Conservation (phyloP, 1,139 yeast genomes). For the Protomyces lactucae-debilis region DNA sequence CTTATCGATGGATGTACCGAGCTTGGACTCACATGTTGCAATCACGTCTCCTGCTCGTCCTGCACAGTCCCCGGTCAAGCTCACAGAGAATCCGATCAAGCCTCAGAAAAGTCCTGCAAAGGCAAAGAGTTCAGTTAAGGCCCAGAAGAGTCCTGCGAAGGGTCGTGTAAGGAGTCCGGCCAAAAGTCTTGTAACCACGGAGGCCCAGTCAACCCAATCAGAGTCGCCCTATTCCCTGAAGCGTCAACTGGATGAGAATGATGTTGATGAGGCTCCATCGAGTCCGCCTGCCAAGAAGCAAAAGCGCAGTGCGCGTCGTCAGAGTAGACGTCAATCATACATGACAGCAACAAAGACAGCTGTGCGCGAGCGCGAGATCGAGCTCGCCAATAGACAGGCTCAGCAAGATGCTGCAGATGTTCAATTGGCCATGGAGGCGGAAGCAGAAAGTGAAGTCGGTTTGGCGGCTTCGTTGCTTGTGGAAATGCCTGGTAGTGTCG, state of each 20-base stretch:
- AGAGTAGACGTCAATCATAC: slow-evolving; percentile 27
- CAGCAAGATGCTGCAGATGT: slow-evolving; percentile 18
- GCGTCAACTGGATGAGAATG: background rate
- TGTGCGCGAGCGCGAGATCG: slow-evolving; percentile 21
- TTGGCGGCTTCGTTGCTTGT: slow-evolving; percentile 8
- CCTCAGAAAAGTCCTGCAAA: background rate
- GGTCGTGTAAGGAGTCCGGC: background rate
- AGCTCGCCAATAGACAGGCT: slow-evolving; percentile 1
- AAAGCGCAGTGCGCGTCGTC: slow-evolving; percentile 6
- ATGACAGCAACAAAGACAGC: slow-evolving; percentile 27
- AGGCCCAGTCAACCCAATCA: too few species aligned
- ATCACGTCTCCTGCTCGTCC: background rate
- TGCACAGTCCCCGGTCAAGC: background rate
- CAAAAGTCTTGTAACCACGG: too few species aligned
- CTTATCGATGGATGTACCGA: background rate
- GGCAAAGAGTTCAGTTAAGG: background rate
- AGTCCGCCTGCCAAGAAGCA: slow-evolving; percentile 5
- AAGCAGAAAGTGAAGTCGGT: background rate
- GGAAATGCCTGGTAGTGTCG: slow-evolving; percentile 30
- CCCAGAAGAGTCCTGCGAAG: background rate
- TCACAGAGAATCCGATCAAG: background rate
- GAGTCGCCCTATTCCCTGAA: background rate
- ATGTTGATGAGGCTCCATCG: background rate
- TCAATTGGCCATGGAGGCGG: slow-evolving; percentile 5
- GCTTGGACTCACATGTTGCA: background rate